These are phyloP conservation scores for Ceratocystis destructans DNA, from an alignment of 2,329 filamentous ascomycete species.

Conservation along the genomic window DNA sequence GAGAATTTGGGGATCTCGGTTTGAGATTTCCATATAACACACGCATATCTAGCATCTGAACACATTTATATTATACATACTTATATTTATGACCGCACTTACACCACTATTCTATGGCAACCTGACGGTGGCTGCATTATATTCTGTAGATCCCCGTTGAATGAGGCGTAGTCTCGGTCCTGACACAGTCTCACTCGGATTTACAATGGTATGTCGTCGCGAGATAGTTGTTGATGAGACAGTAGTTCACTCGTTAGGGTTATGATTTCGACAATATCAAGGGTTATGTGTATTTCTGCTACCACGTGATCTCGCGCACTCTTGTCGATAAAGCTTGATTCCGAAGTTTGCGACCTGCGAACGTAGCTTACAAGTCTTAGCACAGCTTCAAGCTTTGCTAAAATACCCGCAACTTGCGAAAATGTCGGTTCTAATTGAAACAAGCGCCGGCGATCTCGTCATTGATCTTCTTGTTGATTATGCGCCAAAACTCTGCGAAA, in stretches of 20 bases:
- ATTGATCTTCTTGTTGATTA: slow-evolving; percentile 84
- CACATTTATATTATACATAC: not conserved
- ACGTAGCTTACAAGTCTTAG: not conserved
- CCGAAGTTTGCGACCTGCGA: not conserved
- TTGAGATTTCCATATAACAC: not conserved
- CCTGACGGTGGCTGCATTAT: too few relatives aligned
- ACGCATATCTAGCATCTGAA: not conserved
- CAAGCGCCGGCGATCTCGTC: slow-evolving; percentile 83
- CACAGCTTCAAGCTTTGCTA: not conserved
- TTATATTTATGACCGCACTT: not conserved
- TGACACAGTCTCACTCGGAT: too few relatives aligned
- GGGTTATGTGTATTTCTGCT: not conserved
- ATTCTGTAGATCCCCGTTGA: too few relatives aligned
- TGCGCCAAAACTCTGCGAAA: slow-evolving; percentile 84
- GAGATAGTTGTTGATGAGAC: too few relatives aligned
- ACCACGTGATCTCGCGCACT: not conserved
- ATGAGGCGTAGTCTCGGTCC: too few relatives aligned
- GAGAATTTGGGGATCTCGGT: not conserved
- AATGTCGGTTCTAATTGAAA: slow-evolving; percentile 93
- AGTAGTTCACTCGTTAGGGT: too few relatives aligned
- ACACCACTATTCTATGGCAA: not conserved
- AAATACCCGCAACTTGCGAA: not conserved
- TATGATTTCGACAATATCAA: accelerated
- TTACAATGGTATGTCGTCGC: too few relatives aligned
- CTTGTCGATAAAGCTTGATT: not conserved